Base-by-base conservation (phyloP, 2,329 filamentous ascomycete genomes). In the Cladophialophora bantiana region DNA sequence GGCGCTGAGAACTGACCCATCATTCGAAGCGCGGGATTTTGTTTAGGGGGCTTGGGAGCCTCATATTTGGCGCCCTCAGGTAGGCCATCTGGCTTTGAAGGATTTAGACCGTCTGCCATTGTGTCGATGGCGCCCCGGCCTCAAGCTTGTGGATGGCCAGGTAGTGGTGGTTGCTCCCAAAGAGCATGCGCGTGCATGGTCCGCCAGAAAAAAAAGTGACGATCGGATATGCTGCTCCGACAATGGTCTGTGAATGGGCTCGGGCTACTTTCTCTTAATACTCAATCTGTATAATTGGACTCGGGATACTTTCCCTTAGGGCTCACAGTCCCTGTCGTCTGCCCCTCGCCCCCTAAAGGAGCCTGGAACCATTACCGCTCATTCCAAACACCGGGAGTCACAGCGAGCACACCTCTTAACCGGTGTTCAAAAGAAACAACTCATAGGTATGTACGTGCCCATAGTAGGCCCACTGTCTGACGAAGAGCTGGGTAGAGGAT, bases 1-100 rank as follows among this genome's bases (percentile, higher is more conserved):
- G 38, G n/a, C 7, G 3, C 18, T 54, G 38, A 63, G 26, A 38
- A 72, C 74, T 66, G 77, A 83, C 83, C 83, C 81, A 95, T 88
- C 85, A 92, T 91, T 70, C 87, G 87, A 74, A 92, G 86, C 62
- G 88, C 90, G 52, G 89, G 90, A 79, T 94, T 94, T 58, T 85
- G 83, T 74, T 82, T 83, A 40, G 77, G 74, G 69, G 80, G 77
- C 72, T 85, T 83, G 31, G 59, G 73, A 66, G 75, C 74, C 68
- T 75, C 77, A 75, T 79, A 74, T 67, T 78, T 71, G 62, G 78
- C 79, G 36, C 67, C 68, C 59, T 63, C 50, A 12, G 71, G 67
- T 7, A 67, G 18, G 34, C 58, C 65, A 65, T 73, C 74, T 65
- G 78, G 73, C 67, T 74, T 78, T 38, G 77, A 73, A 45, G 76